Base-by-base conservation (phyloP, 345 rosid species). In the Excoecaria agallocha region DNA sequence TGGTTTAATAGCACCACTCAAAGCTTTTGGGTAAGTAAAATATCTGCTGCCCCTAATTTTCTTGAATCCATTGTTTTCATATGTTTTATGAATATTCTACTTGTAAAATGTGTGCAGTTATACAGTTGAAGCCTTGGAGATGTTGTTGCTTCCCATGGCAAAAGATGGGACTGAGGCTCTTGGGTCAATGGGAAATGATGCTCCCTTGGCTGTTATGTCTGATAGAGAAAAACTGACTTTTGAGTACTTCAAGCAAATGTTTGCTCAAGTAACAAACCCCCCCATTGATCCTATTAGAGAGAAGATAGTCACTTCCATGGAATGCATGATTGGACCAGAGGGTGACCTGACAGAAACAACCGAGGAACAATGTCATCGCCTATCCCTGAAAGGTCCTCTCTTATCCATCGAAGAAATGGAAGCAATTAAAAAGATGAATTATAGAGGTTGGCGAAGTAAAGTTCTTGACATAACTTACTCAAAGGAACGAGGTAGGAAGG, bases 231-330 rank as follows among this genome's bases (percentile, higher is more conserved):
- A 96, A 59, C 85, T 96, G 54, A 82, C 93, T 19, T 96, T 85
- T 54, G 99, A 96, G 87, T 96, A 96, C 81, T 96, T 96, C 86
- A 96, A 96, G 85, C 99, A 96, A 87, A 96, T 96, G 99, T 96
- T 96, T 85, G 99, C 99, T 76, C 99, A 96, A 86, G 99, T 96
- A 60, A 96, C 99, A 66, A 96, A 96, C 72, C 99, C 99, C 64
- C 99, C 99, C 37, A 96, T 96, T 24, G 99, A 96, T 82, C 99
- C 99, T 55, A 95, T 95, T 56, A 89, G 99, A 69, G 99, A 95
- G 89, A 93, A 95, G 84, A 93, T 96, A 72, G 99, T 96, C 48
- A 96, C 99, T 70, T 96, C 99, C 41, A 93, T 89, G 98, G 95
- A 93, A 78, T 96, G 98, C 89, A 96, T 96, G 99, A 86, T 93